These are phyloP conservation scores for Vanrija pseudolonga DNA, from an alignment of 1,284 basidiomycete genomes.

Conservation along the genomic window DNA sequence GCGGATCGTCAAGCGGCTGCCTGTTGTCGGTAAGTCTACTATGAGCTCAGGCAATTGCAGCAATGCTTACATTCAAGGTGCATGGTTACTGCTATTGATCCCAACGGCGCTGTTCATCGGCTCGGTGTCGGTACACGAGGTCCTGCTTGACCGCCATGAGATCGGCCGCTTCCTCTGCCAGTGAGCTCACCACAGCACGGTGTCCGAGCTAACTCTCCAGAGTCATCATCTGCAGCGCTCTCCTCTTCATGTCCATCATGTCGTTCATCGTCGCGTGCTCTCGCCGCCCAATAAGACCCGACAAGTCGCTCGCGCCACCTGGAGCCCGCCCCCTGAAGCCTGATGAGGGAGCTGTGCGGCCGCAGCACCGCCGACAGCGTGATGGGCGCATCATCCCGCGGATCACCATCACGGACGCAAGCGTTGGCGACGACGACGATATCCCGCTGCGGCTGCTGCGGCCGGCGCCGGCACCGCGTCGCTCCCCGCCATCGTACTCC, in stretches of 20 bases:
- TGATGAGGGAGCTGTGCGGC: conserved; percentile 3
- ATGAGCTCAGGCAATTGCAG: background rate
- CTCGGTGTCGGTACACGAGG: conserved; percentile 26
- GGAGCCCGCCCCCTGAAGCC: conserved; percentile 16
- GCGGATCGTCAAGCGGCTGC: background rate
- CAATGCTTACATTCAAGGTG: conserved; percentile 16
- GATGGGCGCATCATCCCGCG: background rate
- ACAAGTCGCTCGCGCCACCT: conserved; percentile 27
- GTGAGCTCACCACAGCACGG: conserved; percentile 14
- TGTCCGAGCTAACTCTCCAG: conserved; percentile 9
- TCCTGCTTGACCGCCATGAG: conserved; percentile 23
- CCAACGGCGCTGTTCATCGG: conserved; percentile 31
- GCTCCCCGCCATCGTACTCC: no score
- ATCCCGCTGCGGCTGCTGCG: conserved; percentile 29
- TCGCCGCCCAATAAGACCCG: conserved; percentile 25
- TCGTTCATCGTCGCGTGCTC: conserved; percentile 24
- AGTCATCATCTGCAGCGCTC: conserved; percentile 21
- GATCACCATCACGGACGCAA: background rate
- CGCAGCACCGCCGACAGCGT: background rate
- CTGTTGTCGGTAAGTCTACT: conserved; percentile 1
- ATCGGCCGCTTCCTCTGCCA: conserved; percentile 26
- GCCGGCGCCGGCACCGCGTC: background rate
- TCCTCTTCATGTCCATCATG: conserved; percentile 25
- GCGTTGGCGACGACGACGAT: conserved; percentile 23
- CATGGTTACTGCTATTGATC: conserved; percentile 17